phyloP scores from a whole-genome alignment of 805 yeast species.

The Kodamaea laetipori region DNA sequence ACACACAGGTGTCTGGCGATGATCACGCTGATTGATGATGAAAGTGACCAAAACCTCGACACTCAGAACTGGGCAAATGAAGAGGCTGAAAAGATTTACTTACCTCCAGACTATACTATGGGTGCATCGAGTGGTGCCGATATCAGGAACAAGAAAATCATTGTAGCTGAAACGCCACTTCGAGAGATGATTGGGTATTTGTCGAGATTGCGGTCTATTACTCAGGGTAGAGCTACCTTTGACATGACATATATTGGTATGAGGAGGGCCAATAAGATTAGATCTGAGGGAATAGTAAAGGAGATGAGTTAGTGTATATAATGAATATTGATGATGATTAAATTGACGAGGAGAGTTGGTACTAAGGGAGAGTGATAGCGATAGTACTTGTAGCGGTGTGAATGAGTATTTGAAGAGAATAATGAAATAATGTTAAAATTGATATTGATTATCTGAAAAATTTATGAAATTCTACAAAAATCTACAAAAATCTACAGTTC shows the following conservation, averaged over 20 bases:
- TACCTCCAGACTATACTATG: conserved; percentile 78
- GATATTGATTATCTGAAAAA: no score
- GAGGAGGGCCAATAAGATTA: conserved; percentile 61
- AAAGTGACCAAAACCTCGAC: conserved; percentile 39
- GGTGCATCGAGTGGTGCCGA: conserved; percentile 19
- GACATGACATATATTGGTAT: conserved; percentile 77
- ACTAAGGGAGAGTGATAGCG: not conserved
- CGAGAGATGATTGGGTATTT: conserved; percentile 90
- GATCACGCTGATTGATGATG: conserved; percentile 73
- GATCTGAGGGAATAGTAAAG: conserved; percentile 31
- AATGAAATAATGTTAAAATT: no score
- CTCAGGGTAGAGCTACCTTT: conserved; percentile 87
- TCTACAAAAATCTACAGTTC: no score
- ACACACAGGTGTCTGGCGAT: conserved; percentile 76
- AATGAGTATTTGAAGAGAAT: no score
- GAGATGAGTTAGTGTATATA: conserved; percentile 13
- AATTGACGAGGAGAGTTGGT: not conserved
- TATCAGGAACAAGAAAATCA: conserved; percentile 50
- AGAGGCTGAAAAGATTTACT: conserved; percentile 62
- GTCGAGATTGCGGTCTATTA: conserved; percentile 72
- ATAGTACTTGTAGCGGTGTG: no score
- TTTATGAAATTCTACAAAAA: no score
- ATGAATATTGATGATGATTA: no score
- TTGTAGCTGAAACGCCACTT: conserved; percentile 82
- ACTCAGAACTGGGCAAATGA: conserved; percentile 49